A percentile compares a stretch with the other conserved stretches of the same genome.
These are phyloP conservation scores for Pyrus hybrid DNA, from an alignment of 331 rosid species.

Conservation along the genomic window DNA sequence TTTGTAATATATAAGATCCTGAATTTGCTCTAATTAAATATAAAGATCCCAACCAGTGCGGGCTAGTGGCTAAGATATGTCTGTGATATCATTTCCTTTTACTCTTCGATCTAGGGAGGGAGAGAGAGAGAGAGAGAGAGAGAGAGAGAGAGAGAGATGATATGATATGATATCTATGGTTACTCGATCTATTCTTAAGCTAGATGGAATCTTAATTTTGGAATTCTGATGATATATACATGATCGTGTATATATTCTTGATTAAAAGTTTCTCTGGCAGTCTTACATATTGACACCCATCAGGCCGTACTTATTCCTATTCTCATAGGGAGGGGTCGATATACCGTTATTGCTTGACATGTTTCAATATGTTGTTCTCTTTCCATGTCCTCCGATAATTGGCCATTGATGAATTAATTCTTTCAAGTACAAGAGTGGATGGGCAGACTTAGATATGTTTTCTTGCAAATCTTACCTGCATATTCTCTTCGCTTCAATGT, in stretches of 20 bases:
- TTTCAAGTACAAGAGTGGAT: not conserved
- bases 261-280: not conserved
- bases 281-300: not conserved
- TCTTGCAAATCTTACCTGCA: not conserved
- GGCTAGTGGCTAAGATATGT: not conserved
- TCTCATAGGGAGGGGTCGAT: not conserved
- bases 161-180: not conserved
- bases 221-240: not conserved
- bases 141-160: not conserved
- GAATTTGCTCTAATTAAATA: not conserved
- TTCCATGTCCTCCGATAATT: not conserved
- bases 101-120: not conserved
- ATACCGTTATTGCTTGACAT: not conserved
- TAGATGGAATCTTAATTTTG: not conserved
- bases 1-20: not conserved
- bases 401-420: not conserved
- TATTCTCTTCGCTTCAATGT: not conserved
- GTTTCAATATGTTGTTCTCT: not conserved
- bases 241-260: not conserved
- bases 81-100: not conserved
- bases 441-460: not conserved
- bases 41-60: not conserved
- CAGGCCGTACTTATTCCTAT: not conserved
- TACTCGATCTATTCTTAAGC: not conserved
- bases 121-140: not conserved